Percentiles rank a stretch among this genome's conserved stretches.
Evolutionary conservation across 2,329 filamentous ascomycete genomes (phyloP).

Genomic region (Aspergillus novoparasiticus): DNA sequence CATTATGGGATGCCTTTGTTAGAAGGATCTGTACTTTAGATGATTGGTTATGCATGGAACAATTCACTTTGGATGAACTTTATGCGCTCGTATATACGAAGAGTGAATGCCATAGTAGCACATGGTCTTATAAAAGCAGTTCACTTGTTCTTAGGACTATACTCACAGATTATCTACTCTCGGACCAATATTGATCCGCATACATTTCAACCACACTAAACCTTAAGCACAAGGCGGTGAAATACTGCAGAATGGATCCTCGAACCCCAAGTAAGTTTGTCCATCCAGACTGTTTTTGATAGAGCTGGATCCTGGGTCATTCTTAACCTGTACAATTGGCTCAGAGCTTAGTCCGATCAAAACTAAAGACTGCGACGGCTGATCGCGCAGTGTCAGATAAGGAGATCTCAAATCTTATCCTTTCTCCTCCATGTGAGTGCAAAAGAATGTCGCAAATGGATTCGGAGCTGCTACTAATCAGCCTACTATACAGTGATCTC

Average conservation of each 20-base stretch:
- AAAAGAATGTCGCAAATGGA: conserved; percentile 5
- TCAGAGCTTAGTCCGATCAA: conserved; percentile 16
- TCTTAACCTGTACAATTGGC: conserved; percentile 9
- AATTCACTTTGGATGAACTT: not conserved
- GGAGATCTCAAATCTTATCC: conserved; percentile 15
- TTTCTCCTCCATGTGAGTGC: conserved; percentile 19
- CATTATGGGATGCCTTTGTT: conserved; percentile 12
- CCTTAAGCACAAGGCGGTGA: conserved; percentile 29
- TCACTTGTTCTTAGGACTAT: not conserved
- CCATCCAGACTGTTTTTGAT: conserved; percentile 6
- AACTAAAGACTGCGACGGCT: conserved; percentile 3
- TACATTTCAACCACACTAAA: conserved; percentile 8
- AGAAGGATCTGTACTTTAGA: conserved; percentile 5
- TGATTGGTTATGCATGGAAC: not conserved
- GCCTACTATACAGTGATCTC: conserved; percentile 10
- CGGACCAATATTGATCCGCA: conserved; percentile 15
- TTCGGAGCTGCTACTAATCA: conserved; percentile 8
- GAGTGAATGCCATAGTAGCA: not conserved
- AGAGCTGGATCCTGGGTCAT: not conserved
- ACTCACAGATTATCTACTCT: no score
- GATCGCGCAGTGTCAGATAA: conserved; percentile 8
- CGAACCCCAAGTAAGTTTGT: conserved; percentile 25
- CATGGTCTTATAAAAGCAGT: not conserved
- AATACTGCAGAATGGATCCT: conserved; percentile 29
- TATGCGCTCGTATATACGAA: not conserved